phyloP scores from a whole-genome alignment of 2,329 filamentous ascomycete genomes.

The Ophiostoma quercus region DNA sequence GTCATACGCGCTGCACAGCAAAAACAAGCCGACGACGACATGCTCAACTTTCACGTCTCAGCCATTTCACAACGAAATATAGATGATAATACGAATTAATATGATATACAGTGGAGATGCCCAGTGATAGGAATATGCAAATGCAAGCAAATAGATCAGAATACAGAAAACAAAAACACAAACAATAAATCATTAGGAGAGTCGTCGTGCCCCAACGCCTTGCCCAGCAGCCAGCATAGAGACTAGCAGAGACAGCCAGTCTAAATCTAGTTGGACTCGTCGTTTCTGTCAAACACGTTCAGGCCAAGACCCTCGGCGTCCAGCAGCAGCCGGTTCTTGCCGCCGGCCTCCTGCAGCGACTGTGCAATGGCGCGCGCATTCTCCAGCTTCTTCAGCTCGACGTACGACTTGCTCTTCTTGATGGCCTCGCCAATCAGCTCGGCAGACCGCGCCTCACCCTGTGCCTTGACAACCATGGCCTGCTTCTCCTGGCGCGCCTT shows the following conservation, averaged over 20 bases:
- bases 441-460: slow-evolving; percentile 97
- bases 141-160: not conserved
- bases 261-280: slow-evolving; percentile 42
- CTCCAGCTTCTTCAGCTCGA: slow-evolving; percentile 97
- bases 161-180: not conserved
- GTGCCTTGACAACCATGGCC: slow-evolving; percentile 94
- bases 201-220: slow-evolving; percentile 14
- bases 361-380: slow-evolving; percentile 86
- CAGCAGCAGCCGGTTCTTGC: slow-evolving; percentile 89
- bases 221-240: not conserved
- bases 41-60: no score
- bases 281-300: slow-evolving; percentile 63
- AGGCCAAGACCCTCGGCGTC: slow-evolving; percentile 86
- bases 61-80: not conserved
- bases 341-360: slow-evolving; percentile 77
- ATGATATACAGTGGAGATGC: slow-evolving; percentile 25
- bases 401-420: slow-evolving; percentile 97
- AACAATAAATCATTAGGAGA: not conserved
- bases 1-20: not conserved
- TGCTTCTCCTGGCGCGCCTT: slow-evolving; percentile 99
- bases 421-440: slow-evolving; percentile 98
- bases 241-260: no score
- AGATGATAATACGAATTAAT: not conserved
- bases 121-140: slow-evolving; percentile 11
- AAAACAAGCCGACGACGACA: not conserved